phyloP scores from a whole-genome alignment of 31 red algal species.

The Bonnemaisonia californica region DNA sequence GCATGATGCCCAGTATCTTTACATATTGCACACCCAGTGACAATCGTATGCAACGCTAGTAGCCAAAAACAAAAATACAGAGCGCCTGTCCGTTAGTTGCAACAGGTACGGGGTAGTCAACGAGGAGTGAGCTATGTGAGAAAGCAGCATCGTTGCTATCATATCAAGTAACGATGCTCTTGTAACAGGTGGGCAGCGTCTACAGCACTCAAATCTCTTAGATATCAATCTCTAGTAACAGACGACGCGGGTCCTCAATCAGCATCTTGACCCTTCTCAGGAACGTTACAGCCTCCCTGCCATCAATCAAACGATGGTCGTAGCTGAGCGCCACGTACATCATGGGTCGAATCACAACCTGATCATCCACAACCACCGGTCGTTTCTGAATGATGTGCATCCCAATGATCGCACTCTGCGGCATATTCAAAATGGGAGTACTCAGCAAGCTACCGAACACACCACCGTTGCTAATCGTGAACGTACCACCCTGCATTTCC shows the following conservation, averaged over 20 bases:
- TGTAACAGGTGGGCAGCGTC: no score
- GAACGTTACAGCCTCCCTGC: conserved; percentile 98
- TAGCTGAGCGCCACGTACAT: conserved; percentile 99
- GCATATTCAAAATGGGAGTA: conserved; percentile 99
- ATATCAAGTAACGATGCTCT: no score
- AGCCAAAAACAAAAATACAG: conserved; percentile 1
- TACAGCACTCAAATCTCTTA: no score
- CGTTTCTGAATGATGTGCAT: conserved; percentile 99
- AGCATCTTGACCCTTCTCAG: conserved; percentile 87
- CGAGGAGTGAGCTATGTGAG: no score
- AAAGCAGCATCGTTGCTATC: no score
- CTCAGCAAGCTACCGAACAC: conserved; percentile 94
- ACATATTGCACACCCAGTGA: background rate
- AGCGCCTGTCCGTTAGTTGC: background rate
- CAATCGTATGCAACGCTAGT: no score
- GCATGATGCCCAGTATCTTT: conserved; percentile 3
- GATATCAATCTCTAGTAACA: conserved; percentile 85
- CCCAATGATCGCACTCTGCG: conserved; percentile 98
- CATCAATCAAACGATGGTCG: conserved; percentile 99
- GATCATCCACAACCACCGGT: conserved; percentile 88
- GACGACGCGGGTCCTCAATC: conserved; percentile 93
- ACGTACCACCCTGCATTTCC: conserved; percentile 98
- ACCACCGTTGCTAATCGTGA: conserved; percentile 99
- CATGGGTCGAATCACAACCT: conserved; percentile 99
- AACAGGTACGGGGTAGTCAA: no score